Evolutionary conservation across 1,139 yeast species (phyloP), one percentile per base, ranked within the genome.

Genomic region (Kodamaea ohmeri): DNA sequence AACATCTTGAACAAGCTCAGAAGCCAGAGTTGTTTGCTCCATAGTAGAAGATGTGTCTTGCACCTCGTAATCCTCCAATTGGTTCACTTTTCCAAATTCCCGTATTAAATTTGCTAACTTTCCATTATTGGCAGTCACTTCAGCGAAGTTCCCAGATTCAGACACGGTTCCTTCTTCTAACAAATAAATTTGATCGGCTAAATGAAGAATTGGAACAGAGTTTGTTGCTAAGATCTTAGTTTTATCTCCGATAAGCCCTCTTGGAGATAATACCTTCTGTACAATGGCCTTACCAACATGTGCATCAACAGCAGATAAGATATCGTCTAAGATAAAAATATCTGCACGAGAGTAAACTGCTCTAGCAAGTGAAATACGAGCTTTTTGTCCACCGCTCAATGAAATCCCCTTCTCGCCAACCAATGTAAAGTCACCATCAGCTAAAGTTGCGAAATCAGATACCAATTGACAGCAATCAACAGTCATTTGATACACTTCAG

Each of bases 371-470:
- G 61, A 47, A n/a, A 56, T 47, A 33, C 61, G 47, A 1, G 61
- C 61, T 36, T 52, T 56, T 32, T 56, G 61, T 3, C 61, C 61
- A 9, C 59, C 58, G 25, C 58, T 53, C 19, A 56, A 50, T 4
- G 61, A 51, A 13, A 56, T 54, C 11, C 61, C 61, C 35, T 55
- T 56, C 29, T 56, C 61, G 2, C 61, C 61, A 9, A 56, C 60
- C 3, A 51, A 37, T 1, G 61, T 56, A 13, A 44, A 44, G 27
- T 56, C 60, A 4, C 57, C 59, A 35, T 55, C 53, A 4, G 59
- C 56, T 28, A 56, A 48, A 2, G 47, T 47, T 5, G 46, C 49
- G 28, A 55, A 51, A 26, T 56, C 60, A 3, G 48, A 39, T 7
- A 38, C 30, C 40, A 56, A 48, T 35, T 54, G 54, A 37, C 60